Percentiles rank a stretch among this genome's conserved stretches.
phyloP scores from a whole-genome alignment of 345 rosid genomes.

The Sapria himalayana region DNA sequence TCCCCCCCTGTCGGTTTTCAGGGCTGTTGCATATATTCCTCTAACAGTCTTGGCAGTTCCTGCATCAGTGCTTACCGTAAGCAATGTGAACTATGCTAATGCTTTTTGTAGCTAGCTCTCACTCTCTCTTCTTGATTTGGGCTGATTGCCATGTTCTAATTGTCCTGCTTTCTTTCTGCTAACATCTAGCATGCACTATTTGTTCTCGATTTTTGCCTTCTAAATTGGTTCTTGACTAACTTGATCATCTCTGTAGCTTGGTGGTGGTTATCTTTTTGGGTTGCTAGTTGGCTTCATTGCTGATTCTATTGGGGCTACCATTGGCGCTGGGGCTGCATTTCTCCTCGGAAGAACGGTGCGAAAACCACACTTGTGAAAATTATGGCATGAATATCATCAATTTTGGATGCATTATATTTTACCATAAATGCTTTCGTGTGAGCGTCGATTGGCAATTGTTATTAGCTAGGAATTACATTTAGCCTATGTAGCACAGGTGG shows the following conservation, averaged over 20 bases:
- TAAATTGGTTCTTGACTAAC: slow-evolving; percentile 10
- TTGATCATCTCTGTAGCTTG: slow-evolving; percentile 66
- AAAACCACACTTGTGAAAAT: too few species aligned
- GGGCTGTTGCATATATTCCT: slow-evolving; percentile 91
- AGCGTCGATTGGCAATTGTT: too few species aligned
- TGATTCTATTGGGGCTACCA: slow-evolving; percentile 82
- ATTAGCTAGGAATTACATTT: too few species aligned
- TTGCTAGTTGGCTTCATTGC: slow-evolving; percentile 80
- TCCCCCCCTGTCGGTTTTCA: slow-evolving; percentile 14
- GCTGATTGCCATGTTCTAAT: neutral
- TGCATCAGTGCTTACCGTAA: slow-evolving; percentile 92
- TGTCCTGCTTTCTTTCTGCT: neutral
- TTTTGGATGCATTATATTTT: too few species aligned
- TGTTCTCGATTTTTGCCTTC: slow-evolving; percentile 1
- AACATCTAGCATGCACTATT: neutral
- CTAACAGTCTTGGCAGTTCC: slow-evolving; percentile 96
- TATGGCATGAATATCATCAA: too few species aligned
- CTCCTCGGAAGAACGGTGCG: slow-evolving; percentile 75
- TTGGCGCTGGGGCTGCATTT: slow-evolving; percentile 92
- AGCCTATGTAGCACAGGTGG: slow-evolving; percentile 53
- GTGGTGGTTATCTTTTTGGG: slow-evolving; percentile 97
- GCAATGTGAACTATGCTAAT: slow-evolving; percentile 7
- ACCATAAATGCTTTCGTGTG: too few species aligned
- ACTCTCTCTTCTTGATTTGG: neutral
- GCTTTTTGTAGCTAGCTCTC: slow-evolving; percentile 3